Percentiles rank a stretch among this genome's conserved stretches.
phyloP scores from a whole-genome alignment of 371 early-diverging fungal species.

The Mucor sp. region DNA sequence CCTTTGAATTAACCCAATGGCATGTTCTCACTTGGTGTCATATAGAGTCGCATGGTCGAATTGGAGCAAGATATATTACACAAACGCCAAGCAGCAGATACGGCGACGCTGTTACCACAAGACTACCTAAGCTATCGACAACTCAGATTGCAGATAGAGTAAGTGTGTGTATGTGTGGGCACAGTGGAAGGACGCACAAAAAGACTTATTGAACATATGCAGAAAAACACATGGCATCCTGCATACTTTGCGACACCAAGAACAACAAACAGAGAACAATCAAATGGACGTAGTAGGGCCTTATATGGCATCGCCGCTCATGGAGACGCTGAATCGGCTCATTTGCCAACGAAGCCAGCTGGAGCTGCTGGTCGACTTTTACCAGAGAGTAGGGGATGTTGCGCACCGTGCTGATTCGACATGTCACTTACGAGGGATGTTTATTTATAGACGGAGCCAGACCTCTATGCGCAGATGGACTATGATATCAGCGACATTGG shows the following conservation, averaged over 20 bases:
- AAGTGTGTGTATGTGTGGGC: background rate
- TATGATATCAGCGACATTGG: background rate
- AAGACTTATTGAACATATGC: background rate
- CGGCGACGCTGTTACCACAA: background rate
- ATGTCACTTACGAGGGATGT: background rate
- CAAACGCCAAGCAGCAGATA: background rate
- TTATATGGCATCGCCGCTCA: background rate
- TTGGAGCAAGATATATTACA: background rate
- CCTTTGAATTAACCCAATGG: background rate
- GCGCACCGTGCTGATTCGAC: background rate
- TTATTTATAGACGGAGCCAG: constrained; percentile 3
- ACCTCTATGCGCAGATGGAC: constrained; percentile 4
- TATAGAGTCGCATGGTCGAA: constrained; percentile 2
- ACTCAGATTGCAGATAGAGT: background rate
- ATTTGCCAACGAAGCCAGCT: background rate
- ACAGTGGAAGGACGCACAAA: background rate
- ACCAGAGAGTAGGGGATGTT: background rate
- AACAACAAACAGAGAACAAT: background rate
- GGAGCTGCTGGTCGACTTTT: background rate
- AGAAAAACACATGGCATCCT: constrained; percentile 12
- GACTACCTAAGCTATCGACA: background rate
- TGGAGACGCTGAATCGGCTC: background rate
- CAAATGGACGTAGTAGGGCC: background rate
- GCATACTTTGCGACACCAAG: background rate
- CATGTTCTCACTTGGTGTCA: background rate